Base-by-base conservation (phyloP, 768 basidiomycete species). In the Suillus americanus region DNA sequence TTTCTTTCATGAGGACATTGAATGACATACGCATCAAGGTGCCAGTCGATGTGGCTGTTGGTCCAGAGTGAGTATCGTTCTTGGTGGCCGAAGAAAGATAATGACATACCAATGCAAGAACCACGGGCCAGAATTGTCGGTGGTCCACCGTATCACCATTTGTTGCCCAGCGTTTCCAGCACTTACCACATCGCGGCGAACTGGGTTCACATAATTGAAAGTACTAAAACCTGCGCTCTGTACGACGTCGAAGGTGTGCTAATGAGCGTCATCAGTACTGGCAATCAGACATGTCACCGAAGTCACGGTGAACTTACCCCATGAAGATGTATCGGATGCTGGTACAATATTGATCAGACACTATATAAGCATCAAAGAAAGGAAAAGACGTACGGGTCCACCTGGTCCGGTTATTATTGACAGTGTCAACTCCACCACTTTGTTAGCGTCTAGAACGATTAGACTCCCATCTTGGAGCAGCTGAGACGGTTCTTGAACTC, bases 191-290 rank as follows among this genome's bases (percentile, higher is more conserved):
- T 86, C 85, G 56, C 84, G 75, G 63, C 79, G 74, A 54, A 81
- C 79, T 0, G 90, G 90, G 73, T 90, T 87, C 5, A 65, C 67
- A 48, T 80, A 83, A 70, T 85, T 85, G 69, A 75, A 77, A 1
- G 56, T 63, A 2, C 65, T 62, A 40, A 67, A 78, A 3, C 79
- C 79, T 6, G 83, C 80, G 59, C 79, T 79, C 60, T 79, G 72
- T 23, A 84, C 72, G n/a, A 84, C 83, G 48, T 77, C 75, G 66
- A 85, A 85, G 7, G 74, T 64, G 65, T 84, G 82, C 80, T 82
- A 66, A 37, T 56, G 55, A 56, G 7, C n/a, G 13, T 37, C 14
- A 56, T 37, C 35, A 56, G 55, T 6, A 54, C 4, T 30, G 28
- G 28, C 8, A 50, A 10, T 60, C 2, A 46, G 8, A 38, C 35